These are phyloP conservation scores for Ailanthus altissimus DNA, from an alignment of 345 rosid genomes.

Conservation along the genomic window DNA sequence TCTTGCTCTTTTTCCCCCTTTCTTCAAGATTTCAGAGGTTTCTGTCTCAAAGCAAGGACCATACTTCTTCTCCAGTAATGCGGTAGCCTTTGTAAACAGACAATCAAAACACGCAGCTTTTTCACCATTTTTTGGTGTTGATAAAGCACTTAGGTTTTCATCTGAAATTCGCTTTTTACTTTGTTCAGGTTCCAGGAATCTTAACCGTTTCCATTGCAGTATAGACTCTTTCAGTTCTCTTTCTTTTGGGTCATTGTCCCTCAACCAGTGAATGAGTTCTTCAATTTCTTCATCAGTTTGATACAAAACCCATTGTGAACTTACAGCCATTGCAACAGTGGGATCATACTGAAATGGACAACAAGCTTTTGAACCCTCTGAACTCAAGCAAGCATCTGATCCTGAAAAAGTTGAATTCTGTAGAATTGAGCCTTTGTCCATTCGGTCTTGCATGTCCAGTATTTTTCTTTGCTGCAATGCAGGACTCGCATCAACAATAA, in stretches of 20 bases:
- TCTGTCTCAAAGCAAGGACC: constrained; percentile 58
- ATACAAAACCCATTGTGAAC: constrained; percentile 62
- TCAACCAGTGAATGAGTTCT: constrained; percentile 72
- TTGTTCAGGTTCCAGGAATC: constrained; percentile 48
- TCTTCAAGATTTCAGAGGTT: constrained; percentile 39
- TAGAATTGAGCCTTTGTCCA: constrained; percentile 9
- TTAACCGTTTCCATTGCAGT: constrained; percentile 56
- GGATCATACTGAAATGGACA: constrained; percentile 52
- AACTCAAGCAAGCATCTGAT: constrained; percentile 25
- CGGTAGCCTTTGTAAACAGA: constrained; percentile 68
- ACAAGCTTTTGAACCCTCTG: constrained; percentile 56
- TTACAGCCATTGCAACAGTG: constrained; percentile 34
- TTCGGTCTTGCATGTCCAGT: constrained; percentile 10
- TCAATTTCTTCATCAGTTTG: constrained; percentile 74
- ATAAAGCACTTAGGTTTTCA: constrained; percentile 26
- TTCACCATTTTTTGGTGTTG: constrained; percentile 27
- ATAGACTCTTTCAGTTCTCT: constrained; percentile 76
- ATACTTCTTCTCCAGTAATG: constrained; percentile 66
- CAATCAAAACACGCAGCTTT: constrained; percentile 30
- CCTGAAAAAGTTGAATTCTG: constrained; percentile 25
- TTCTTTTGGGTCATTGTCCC: constrained; percentile 60
- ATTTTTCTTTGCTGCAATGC: constrained; percentile 40
- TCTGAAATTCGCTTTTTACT: constrained; percentile 34
- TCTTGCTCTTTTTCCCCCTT: constrained; percentile 53
- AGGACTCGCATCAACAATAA: constrained; percentile 79